Evolutionary conservation across 2,329 filamentous ascomycete species (phyloP).

Genomic region (Colletotrichum ledebouriae): DNA sequence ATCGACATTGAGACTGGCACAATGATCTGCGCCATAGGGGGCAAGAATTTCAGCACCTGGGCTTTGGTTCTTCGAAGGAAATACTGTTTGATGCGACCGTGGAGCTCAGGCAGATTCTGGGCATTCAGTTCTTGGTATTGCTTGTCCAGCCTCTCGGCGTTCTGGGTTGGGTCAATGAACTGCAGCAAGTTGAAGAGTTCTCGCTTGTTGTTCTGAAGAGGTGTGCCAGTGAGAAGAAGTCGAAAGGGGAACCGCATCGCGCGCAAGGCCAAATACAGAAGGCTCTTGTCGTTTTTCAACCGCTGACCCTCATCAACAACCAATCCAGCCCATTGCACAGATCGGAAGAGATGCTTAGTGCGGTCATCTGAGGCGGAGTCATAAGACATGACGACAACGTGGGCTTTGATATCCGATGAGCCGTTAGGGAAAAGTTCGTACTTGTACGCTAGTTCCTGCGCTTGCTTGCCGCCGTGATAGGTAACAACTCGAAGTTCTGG

Average conservation of each 20-base stretch:
- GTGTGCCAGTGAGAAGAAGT: constrained; percentile 89
- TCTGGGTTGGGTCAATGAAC: constrained; percentile 81
- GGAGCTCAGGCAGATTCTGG: constrained; percentile 84
- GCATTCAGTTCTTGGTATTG: constrained; percentile 84
- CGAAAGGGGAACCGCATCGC: constrained; percentile 85
- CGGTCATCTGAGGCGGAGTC: constrained; percentile 85
- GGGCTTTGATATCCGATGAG: constrained; percentile 80
- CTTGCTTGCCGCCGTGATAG: constrained; percentile 83
- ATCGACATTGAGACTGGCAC: constrained; percentile 95
- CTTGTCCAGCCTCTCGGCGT: constrained; percentile 80
- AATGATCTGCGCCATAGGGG: constrained; percentile 94
- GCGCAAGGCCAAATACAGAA: constrained; percentile 81
- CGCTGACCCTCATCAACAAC: constrained; percentile 96
- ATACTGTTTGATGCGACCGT: constrained; percentile 83
- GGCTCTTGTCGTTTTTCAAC: constrained; percentile 90
- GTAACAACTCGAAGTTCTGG: constrained; percentile 89
- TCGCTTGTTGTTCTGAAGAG: constrained; percentile 93
- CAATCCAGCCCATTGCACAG: constrained; percentile 86
- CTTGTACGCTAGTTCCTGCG: constrained; percentile 82
- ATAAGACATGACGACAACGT: constrained; percentile 95
- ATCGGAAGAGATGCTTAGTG: constrained; percentile 74
- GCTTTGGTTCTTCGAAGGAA: constrained; percentile 85
- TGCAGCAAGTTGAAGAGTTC: constrained; percentile 98
- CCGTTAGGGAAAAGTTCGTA: constrained; percentile 86
- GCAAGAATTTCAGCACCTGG: constrained; percentile 90